A percentile compares a stretch with the other conserved stretches of the same genome.
These are phyloP conservation scores for Cyclotella sp. DNA, from an alignment of 108 stramenopile species.

Conservation along the genomic window DNA sequence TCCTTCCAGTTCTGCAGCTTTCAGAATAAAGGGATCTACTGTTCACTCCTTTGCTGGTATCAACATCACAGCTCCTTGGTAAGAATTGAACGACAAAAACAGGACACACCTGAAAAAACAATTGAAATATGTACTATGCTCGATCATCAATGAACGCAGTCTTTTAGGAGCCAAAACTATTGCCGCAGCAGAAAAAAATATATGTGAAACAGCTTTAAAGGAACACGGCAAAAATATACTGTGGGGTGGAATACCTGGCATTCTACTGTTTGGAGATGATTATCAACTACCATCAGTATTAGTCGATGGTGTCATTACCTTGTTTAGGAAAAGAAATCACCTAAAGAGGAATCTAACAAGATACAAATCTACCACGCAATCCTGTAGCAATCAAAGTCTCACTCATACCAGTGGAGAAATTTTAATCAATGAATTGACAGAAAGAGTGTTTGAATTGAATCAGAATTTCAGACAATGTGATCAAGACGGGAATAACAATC, in stretches of 20 bases:
- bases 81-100: neutral
- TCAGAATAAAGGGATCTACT: neutral
- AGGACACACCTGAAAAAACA: neutral
- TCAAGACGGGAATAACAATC: neutral
- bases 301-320: neutral
- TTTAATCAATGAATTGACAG: neutral
- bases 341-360: neutral
- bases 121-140: neutral
- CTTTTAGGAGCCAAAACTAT: neutral
- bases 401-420: neutral
- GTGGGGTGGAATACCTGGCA: neutral
- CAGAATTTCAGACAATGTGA: neutral
- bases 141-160: neutral
- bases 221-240: neutral
- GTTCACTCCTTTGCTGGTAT: neutral
- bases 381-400: neutral
- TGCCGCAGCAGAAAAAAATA: neutral
- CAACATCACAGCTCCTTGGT: neutral
- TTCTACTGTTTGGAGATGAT: neutral
- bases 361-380: neutral
- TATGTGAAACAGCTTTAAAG: neutral
- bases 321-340: neutral
- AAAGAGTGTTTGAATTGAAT: neutral
- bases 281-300: neutral
- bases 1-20: neutral